Conservation (phyloP, 2,329 filamentous ascomycete species). For the Alternaria brassicicola region DNA sequence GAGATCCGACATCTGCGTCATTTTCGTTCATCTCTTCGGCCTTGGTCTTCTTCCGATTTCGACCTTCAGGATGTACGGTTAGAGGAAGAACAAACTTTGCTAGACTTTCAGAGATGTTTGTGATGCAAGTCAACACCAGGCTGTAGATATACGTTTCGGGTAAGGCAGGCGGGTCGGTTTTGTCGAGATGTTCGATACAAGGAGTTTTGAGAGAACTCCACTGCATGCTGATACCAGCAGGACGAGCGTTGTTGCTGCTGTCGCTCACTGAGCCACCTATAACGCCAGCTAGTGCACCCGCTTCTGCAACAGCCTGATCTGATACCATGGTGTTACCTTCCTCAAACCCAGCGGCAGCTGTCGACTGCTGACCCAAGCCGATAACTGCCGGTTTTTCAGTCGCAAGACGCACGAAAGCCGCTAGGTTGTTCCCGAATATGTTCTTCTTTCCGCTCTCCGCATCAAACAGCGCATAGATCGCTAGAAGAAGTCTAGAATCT, state of each 20-base stretch:
- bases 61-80: constrained; percentile 77
- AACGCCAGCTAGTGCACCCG: constrained; percentile 84
- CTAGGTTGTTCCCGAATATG: constrained; percentile 81
- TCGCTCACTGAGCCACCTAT: constrained; percentile 73
- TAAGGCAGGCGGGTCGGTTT: constrained; percentile 78
- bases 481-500: constrained; percentile 76
- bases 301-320: constrained; percentile 88
- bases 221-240: constrained; percentile 81
- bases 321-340: constrained; percentile 64
- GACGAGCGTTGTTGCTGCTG: constrained; percentile 64
- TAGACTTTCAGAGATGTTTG: constrained; percentile 86
- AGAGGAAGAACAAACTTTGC: constrained; percentile 92
- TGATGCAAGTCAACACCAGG: constrained; percentile 85
- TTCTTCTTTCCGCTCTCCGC: constrained; percentile 71
- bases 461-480: constrained; percentile 83
- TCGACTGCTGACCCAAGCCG: constrained; percentile 86
- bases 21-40: constrained; percentile 36
- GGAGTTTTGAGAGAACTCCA: constrained; percentile 89
- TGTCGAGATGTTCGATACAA: constrained; percentile 94
- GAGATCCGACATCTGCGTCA: constrained; percentile 35
- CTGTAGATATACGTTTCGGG: constrained; percentile 96
- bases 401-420: constrained; percentile 87
- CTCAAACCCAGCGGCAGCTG: constrained; percentile 70
- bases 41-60: constrained; percentile 51
- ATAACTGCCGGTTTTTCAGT: constrained; percentile 90